Conservation (phyloP, 495 filamentous ascomycete species). For the Chaetomium cochliodes region DNA sequence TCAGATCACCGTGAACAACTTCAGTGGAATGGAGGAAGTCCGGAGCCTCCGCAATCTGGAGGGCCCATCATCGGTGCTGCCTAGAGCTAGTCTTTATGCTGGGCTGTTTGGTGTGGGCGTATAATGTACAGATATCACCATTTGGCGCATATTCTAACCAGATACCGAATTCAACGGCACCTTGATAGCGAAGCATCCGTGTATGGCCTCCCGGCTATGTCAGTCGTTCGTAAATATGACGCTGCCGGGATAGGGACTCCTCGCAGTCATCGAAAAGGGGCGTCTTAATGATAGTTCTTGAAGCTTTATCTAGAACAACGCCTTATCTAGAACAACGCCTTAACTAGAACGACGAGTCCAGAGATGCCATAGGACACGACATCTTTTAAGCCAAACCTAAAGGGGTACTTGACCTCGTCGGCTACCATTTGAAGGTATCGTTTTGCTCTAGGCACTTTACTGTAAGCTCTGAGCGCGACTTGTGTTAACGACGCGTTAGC, state of each 20-base stretch:
- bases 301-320: not conserved
- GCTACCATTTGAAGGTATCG: not conserved
- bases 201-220: not conserved
- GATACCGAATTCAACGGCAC: not conserved
- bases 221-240: not conserved
- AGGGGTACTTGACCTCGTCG: conserved; percentile 6
- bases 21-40: conserved; percentile 2
- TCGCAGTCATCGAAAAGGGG: not conserved
- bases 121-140: not conserved
- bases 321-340: too few species aligned
- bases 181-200: not conserved
- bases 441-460: too few species aligned
- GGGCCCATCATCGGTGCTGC: not conserved
- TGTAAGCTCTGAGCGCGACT: too few species aligned
- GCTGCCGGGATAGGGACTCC: not conserved
- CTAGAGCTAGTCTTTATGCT: not conserved
- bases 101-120: too few species aligned
- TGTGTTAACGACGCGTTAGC: too few species aligned
- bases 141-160: conserved; percentile 1
- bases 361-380: not conserved
- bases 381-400: not conserved
- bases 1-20: conserved; percentile 2
- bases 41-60: not conserved
- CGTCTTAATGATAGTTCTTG: conserved; percentile 2
- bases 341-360: not conserved